Percentiles rank a stretch among this genome's conserved stretches.
Evolutionary conservation across 108 stramenopile genomes (phyloP).

Genomic region (Nitzschia palea): DNA sequence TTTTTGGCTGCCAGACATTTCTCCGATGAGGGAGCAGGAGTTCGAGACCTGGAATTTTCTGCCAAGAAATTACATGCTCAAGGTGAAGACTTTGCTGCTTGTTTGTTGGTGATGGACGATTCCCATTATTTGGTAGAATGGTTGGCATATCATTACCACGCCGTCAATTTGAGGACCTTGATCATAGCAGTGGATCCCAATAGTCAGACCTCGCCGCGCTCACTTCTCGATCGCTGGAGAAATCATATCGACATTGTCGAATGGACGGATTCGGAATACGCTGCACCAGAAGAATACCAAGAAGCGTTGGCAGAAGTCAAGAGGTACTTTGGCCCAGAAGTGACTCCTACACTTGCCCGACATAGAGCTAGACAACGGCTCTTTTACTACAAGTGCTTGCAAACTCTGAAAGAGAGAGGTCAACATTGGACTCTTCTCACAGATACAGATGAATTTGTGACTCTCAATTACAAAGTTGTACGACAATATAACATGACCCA

Average conservation of each 20-base stretch:
- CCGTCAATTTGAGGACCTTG: constrained; percentile 36
- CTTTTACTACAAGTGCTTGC: constrained; percentile 51
- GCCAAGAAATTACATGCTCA: too few relatives aligned
- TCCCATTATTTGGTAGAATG: constrained; percentile 56
- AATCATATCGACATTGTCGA: constrained; percentile 31
- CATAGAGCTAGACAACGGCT: constrained; percentile 50
- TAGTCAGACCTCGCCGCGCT: constrained; percentile 32
- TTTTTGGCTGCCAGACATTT: too few relatives aligned
- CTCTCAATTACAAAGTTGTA: constrained; percentile 29
- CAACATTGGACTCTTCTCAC: constrained; percentile 50
- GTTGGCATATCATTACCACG: constrained; percentile 62
- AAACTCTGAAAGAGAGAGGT: constrained; percentile 24
- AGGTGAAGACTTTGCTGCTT: constrained; percentile 39
- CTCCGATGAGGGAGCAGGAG: too few relatives aligned
- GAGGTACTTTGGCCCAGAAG: constrained; percentile 19
- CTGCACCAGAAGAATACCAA: constrained; percentile 16
- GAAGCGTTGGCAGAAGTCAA: constrained; percentile 17
- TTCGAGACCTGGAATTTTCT: too few relatives aligned
- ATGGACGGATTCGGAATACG: constrained; percentile 37
- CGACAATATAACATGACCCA: neutral
- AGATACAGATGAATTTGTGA: constrained; percentile 66
- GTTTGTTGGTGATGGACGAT: constrained; percentile 65
- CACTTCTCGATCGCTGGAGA: constrained; percentile 40
- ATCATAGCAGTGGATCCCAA: constrained; percentile 50
- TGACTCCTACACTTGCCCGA: constrained; percentile 15